These are phyloP conservation scores for Xylaria cubensis DNA, from an alignment of 495 filamentous ascomycete genomes.

Conservation along the genomic window DNA sequence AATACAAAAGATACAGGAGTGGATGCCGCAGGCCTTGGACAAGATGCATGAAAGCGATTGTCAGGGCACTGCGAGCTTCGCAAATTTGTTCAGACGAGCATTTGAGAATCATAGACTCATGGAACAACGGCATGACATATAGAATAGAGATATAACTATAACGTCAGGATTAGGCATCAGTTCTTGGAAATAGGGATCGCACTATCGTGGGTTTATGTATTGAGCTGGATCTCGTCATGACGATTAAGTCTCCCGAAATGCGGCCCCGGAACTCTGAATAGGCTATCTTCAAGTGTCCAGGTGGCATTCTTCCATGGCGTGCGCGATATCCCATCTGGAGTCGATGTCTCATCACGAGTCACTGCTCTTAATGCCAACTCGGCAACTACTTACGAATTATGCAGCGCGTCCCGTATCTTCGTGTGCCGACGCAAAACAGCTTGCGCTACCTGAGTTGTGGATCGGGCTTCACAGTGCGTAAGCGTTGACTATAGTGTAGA, in stretches of 20 bases:
- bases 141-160: not conserved
- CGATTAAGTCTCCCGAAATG: not conserved
- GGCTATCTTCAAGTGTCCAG: not conserved
- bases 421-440: not conserved
- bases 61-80: slow-evolving; percentile 44
- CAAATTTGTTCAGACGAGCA: slow-evolving; percentile 46
- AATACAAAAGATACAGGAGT: slow-evolving; percentile 72
- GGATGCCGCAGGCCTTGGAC: slow-evolving; percentile 64
- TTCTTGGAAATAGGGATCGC: not conserved
- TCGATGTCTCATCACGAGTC: not conserved
- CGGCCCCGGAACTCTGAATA: not conserved
- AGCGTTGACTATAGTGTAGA: not conserved
- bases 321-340: not conserved
- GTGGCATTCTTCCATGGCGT: not conserved
- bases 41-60: slow-evolving; percentile 62
- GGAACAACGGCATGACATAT: slow-evolving; percentile 28
- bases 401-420: no score
- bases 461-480: not conserved
- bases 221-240: not conserved
- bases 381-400: not conserved
- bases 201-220: not conserved
- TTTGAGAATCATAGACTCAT: slow-evolving; percentile 34
- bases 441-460: not conserved
- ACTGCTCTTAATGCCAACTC: not conserved
- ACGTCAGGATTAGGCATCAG: not conserved